Evolutionary conservation across 768 basidiomycete species (phyloP).

Genomic region (Amanita pseudoporphyria): DNA sequence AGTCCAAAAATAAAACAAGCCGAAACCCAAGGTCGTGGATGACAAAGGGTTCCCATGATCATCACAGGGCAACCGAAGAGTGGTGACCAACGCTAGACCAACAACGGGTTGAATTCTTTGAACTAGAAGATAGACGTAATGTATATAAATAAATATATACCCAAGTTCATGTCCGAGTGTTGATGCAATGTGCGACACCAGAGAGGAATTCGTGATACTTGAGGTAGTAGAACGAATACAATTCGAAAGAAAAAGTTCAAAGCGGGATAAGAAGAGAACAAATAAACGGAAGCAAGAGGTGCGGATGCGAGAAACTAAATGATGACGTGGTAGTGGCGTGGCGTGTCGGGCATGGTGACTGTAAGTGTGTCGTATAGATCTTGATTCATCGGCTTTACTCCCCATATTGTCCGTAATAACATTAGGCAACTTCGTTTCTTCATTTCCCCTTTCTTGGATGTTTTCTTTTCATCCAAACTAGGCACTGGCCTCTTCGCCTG

Average conservation of each 20-base stretch:
- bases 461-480: background rate
- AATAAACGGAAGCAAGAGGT: background rate
- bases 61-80: background rate
- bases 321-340: background rate
- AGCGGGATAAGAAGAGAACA: background rate
- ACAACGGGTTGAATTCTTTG: background rate
- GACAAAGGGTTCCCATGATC: background rate
- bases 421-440: conserved; percentile 2
- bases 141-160: conserved; percentile 2
- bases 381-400: background rate
- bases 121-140: conserved; percentile 2
- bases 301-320: background rate
- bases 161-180: conserved; percentile 3
- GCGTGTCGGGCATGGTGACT: background rate
- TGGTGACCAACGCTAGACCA: background rate
- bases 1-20: background rate
- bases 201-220: background rate
- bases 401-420: background rate
- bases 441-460: background rate
- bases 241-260: background rate
- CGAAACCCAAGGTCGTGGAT: background rate
- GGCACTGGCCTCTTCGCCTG: background rate
- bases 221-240: background rate
- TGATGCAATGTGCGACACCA: background rate
- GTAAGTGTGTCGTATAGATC: background rate